Evolutionary conservation across 2,329 filamentous ascomycete species (phyloP).

Genomic region (Zymoseptoria passerinii): DNA sequence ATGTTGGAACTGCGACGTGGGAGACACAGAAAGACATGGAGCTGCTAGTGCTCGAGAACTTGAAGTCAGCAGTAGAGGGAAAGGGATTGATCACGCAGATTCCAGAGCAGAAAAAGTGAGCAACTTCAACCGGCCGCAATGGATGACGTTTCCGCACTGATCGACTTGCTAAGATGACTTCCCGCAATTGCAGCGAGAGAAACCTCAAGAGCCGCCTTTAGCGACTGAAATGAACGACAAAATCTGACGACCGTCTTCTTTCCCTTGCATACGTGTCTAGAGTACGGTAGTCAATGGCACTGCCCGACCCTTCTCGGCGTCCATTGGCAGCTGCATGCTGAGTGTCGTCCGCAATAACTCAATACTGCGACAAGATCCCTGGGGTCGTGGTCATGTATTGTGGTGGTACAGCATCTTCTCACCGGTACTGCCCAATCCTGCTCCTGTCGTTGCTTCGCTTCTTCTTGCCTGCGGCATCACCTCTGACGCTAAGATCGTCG

Average conservation of each 20-base stretch:
- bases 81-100: constrained; percentile 53
- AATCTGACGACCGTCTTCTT: not conserved
- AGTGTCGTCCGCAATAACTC: not conserved
- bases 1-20: constrained; percentile 52
- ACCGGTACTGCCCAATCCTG: not conserved
- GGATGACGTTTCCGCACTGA: not conserved
- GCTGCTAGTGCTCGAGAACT: constrained; percentile 49
- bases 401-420: not conserved
- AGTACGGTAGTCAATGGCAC: not conserved
- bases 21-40: constrained; percentile 58
- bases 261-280: too few species aligned
- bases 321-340: not conserved
- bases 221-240: not conserved
- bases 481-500: not conserved
- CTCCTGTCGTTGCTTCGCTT: not conserved
- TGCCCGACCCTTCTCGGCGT: too few species aligned
- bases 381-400: too few species aligned
- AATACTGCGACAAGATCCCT: too few species aligned
- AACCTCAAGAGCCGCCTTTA: not conserved
- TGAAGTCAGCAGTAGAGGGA: constrained; percentile 49
- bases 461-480: not conserved
- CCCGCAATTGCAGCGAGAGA: not conserved
- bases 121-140: not conserved
- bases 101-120: constrained; percentile 47
- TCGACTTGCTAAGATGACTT: not conserved